A percentile compares a stretch with the other conserved stretches of the same genome.
Conservation (phyloP, 169 alveolate genomes). For the Cyclospora cayetanensis region DNA sequence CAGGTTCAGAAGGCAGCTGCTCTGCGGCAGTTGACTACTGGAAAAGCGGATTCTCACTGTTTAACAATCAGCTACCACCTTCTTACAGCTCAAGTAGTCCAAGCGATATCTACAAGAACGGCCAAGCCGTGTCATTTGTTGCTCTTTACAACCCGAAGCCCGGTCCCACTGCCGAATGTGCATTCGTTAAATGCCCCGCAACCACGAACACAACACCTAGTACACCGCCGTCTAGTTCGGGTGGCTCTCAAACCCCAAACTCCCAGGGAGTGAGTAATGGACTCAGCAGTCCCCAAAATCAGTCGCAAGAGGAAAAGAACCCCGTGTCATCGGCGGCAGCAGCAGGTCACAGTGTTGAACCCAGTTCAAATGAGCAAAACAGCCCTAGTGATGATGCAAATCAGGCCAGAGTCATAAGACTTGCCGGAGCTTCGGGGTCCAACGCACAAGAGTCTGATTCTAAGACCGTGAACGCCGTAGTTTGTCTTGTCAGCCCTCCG, state of each 20-base stretch:
- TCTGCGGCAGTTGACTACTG: slow-evolving; percentile 40
- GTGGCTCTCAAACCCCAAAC: too few relatives aligned
- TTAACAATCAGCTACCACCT: background rate
- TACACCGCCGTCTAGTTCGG: too few relatives aligned
- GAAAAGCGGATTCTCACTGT: background rate
- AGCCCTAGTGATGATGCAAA: too few relatives aligned
- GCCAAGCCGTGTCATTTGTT: slow-evolving; percentile 22
- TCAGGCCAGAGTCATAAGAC: too few relatives aligned
- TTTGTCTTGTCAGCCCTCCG: slow-evolving; percentile 3
- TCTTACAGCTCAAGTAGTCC: background rate
- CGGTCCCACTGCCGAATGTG: background rate
- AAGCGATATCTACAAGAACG: background rate
- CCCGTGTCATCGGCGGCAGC: too few relatives aligned
- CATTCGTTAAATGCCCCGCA: background rate
- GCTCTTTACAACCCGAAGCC: slow-evolving; percentile 56
- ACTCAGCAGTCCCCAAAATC: too few relatives aligned
- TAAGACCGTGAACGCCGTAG: background rate
- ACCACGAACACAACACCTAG: background rate
- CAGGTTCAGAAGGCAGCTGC: background rate
- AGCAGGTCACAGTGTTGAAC: too few relatives aligned
- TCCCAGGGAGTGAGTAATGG: too few relatives aligned
- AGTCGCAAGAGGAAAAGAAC: too few relatives aligned
- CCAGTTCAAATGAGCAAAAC: too few relatives aligned
- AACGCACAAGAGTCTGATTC: too few relatives aligned
- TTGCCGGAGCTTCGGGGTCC: too few relatives aligned